Percentiles rank a stretch among this genome's conserved stretches.
Conservation (phyloP, 2,329 filamentous ascomycete species). For the Graphilbum ipis-grandicollis region DNA sequence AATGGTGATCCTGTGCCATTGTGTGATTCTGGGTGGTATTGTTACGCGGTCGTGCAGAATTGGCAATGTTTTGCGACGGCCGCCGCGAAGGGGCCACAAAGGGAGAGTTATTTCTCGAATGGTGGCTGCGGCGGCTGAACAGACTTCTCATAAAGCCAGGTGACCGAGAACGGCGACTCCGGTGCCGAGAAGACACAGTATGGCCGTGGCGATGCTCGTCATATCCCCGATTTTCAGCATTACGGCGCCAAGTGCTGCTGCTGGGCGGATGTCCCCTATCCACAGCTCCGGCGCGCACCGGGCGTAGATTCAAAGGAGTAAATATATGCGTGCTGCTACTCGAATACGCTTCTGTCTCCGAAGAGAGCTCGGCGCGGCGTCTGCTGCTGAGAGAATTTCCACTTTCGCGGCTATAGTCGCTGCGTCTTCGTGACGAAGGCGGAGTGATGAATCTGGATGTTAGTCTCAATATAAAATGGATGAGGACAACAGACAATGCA, state of each 20-base stretch:
- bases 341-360: neutral
- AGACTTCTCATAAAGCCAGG: slow-evolving; percentile 3
- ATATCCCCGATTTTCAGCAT: neutral
- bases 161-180: neutral
- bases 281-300: neutral
- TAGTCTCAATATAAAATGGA: too few relatives aligned
- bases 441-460: neutral
- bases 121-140: slow-evolving; percentile 3
- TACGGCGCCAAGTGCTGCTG: neutral
- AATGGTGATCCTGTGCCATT: too few relatives aligned
- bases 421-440: neutral
- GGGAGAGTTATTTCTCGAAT: neutral
- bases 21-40: slow-evolving; percentile 3
- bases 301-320: neutral
- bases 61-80: slow-evolving; percentile 1
- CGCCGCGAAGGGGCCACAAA: too few relatives aligned
- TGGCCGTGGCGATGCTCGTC: neutral
- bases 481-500: too few relatives aligned
- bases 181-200: neutral
- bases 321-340: neutral
- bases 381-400: neutral
- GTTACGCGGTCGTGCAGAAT: slow-evolving; percentile 1
- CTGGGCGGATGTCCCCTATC: too few relatives aligned
- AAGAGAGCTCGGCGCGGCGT: neutral
- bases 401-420: neutral